These are phyloP conservation scores for Fraxinus ornus DNA, from an alignment of 305 asterid species.

Conservation along the genomic window DNA sequence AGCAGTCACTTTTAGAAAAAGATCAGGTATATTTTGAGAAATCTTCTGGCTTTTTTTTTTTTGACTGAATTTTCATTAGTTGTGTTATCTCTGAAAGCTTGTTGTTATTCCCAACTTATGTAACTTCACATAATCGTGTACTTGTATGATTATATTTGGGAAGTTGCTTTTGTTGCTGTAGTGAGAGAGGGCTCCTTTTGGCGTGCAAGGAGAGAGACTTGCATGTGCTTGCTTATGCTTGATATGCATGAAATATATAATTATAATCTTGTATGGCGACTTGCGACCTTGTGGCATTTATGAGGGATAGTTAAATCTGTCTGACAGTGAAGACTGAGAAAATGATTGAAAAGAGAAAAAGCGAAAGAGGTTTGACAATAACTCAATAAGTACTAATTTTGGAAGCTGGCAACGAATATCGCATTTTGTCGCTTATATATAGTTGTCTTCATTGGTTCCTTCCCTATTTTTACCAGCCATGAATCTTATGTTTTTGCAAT, in stretches of 20 bases:
- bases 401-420: not conserved
- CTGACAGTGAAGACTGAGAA: not conserved
- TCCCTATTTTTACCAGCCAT: not conserved
- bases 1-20: conserved; percentile 75
- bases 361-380: not conserved
- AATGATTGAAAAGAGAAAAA: not conserved
- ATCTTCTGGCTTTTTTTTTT: not conserved
- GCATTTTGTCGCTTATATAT: not conserved
- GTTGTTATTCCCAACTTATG: not conserved
- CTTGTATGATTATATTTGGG: not conserved
- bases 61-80: not conserved
- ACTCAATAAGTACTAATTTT: not conserved
- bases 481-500: not conserved
- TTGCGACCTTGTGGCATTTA: not conserved
- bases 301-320: not conserved
- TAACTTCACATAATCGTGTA: not conserved
- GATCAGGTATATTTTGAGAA: conserved; percentile 60
- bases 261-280: not conserved
- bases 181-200: not conserved
- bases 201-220: not conserved
- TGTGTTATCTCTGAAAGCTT: not conserved
- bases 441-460: not conserved
- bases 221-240: not conserved
- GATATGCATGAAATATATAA: not conserved
- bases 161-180: not conserved